Base-by-base conservation (phyloP, 2,329 filamentous ascomycete species). In the Rutstroemia sp. region DNA sequence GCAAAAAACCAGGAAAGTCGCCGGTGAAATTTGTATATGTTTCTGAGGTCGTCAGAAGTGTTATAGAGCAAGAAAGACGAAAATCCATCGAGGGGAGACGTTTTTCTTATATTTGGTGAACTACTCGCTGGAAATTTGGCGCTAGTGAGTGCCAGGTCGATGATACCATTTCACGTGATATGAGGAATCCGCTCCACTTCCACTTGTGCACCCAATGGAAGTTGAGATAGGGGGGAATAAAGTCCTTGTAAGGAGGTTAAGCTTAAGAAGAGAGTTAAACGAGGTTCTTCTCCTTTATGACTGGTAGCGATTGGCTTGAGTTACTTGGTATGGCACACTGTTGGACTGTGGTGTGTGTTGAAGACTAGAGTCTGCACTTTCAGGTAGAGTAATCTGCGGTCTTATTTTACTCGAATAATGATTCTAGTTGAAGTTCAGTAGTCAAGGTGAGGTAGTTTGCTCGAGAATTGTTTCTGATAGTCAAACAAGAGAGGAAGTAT, bases 141-240 rank as follows among this genome's bases (percentile, higher is more conserved):
- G 46, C 53, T 55, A 55, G 21, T 50, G 38, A 8, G 12, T 16
- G 50, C 46, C 46, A 38, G 46, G 53, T 47, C 53, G 53, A 55
- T 55, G 53, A 51, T 55, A 47, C 49, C 39, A 42, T 50, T 51
- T 55, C 46, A 55, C 53, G 53, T 55, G 53, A 23, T 21, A 0
- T 46, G 19, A 46, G 21, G 42, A 23, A 46, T 46, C 10, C 19
- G 42, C 12, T 14, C 39, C 39, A 14, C 42, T 46, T 23, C 42
- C 4, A 42, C 14, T 17, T 42, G 39, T n/a, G 14, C 39, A 8
- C 19, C 19, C 39, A 19, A 17, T 19, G n/a, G 39, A 3, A 42
- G n/a, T 42, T 42, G 10, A 17, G 9, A 19, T 42, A 8, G 6
- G 16, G 16, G 16, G 39, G 7, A 17, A 14, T 42, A 14, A 42